Base-by-base conservation (phyloP, 805 yeast species). In the Yarrowia osloensis region DNA sequence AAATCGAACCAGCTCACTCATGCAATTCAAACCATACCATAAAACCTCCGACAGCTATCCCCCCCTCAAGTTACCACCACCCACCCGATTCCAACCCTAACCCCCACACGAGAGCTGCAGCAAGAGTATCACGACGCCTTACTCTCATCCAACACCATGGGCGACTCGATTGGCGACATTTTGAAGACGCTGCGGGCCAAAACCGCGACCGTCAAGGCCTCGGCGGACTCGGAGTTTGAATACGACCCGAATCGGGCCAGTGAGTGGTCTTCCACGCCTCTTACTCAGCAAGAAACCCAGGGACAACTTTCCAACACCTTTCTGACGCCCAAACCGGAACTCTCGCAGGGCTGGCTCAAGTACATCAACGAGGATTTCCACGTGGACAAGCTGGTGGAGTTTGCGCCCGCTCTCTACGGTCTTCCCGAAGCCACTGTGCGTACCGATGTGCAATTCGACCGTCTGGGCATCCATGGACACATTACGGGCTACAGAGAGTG, bases 381-480 rank as follows among this genome's bases (percentile, higher is more conserved):
- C 26, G 63, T 57, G 37, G 63, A 57, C 63, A 57, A 57, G 42
- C 26, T 57, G 33, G 70, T 67, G 12, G 37, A 57, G 42, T 57
- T 57, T 44, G 26, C 44, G 1, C 49, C 63, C 2, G 21, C 15
- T 7, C n/a, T 57, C 2, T 57, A 39, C n/a, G 63, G 63, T 8
- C 35, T 57, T 19, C 63, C 63, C 8, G 63, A 57, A 28, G 49
- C 37, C 4, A 6, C 49, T n/a, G 37, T 39, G 7, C 63, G 63
- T 4, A 40, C 63, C 3, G 63, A 57, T 28, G 63, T 57, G 24
- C 49, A 89, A 65, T 89, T 90, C 76, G 85, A 85, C 68, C 82
- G 99, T 72, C 74, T 79, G 6, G 98, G 98, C 0, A 82, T 95
- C 4, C 81, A 82, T 1, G 98, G 98, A 13, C 72, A 77, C 4